Conservation (phyloP, 495 filamentous ascomycete genomes). For the Acidomyces sp. region DNA sequence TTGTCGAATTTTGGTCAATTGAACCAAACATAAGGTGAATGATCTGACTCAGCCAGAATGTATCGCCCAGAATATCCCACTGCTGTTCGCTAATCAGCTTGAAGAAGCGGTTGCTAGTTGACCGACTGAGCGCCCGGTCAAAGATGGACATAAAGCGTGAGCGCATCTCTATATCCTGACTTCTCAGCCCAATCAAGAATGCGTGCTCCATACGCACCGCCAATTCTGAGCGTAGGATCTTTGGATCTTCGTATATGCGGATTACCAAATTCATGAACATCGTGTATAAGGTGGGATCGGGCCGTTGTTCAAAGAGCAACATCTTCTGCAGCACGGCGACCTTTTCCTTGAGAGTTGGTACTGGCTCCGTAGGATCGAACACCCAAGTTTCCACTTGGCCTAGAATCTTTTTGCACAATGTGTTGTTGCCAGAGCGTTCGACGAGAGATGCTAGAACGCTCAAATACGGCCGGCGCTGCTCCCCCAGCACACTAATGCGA, state of each 20-base stretch:
- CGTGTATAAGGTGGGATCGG: slow-evolving; percentile 68
- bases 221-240: slow-evolving; percentile 86
- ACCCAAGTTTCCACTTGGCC: slow-evolving; percentile 94
- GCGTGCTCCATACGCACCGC: slow-evolving; percentile 95
- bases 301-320: slow-evolving; percentile 78
- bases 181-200: slow-evolving; percentile 88
- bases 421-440: slow-evolving; percentile 76
- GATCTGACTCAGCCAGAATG: slow-evolving; percentile 92
- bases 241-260: slow-evolving; percentile 90
- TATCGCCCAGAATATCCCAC: slow-evolving; percentile 89
- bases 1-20: slow-evolving; percentile 65
- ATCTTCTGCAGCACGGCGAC: slow-evolving; percentile 95
- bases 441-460: slow-evolving; percentile 89
- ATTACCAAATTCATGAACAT: slow-evolving; percentile 94
- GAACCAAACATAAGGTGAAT: slow-evolving; percentile 81
- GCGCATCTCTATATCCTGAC: slow-evolving; percentile 91
- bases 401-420: slow-evolving; percentile 79
- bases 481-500: slow-evolving; percentile 86
- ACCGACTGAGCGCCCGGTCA: slow-evolving; percentile 75
- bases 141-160: slow-evolving; percentile 93
- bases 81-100: slow-evolving; percentile 91
- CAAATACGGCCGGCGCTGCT: slow-evolving; percentile 81
- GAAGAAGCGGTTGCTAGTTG: slow-evolving; percentile 68
- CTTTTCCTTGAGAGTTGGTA: slow-evolving; percentile 95
- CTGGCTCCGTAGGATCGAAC: slow-evolving; percentile 81